A percentile compares a stretch with the other conserved stretches of the same genome.
These are phyloP conservation scores for Coniferiporia sulphurascens DNA, from an alignment of 1,284 basidiomycete species.

Conservation along the genomic window DNA sequence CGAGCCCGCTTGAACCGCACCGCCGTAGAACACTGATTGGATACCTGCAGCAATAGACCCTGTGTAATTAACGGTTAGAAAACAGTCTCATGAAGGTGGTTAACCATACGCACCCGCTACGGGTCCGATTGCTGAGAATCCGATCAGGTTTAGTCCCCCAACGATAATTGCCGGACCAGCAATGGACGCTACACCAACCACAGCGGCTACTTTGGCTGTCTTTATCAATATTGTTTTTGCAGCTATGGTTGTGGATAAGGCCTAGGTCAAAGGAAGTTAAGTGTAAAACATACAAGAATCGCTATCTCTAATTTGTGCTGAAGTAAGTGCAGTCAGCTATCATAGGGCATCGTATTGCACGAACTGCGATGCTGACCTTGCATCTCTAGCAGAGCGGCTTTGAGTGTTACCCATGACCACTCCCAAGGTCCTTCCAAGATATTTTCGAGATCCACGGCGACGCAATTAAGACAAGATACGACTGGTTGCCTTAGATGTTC, in stretches of 20 bases:
- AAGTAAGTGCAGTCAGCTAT: background rate
- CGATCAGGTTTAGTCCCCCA: background rate
- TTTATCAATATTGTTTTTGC: background rate
- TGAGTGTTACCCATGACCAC: background rate
- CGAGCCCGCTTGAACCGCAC: background rate
- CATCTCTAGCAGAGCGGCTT: background rate
- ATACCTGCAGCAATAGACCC: constrained; percentile 3
- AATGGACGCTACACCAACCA: background rate
- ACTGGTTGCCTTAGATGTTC: background rate
- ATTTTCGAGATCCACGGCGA: background rate
- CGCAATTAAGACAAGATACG: background rate
- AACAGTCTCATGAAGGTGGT: background rate
- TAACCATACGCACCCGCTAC: background rate
- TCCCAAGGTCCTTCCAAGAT: background rate
- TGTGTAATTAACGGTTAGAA: background rate
- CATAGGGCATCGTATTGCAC: background rate
- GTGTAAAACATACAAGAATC: background rate
- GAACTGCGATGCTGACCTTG: background rate
- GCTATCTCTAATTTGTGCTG: background rate
- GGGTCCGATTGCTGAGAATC: constrained; percentile 2
- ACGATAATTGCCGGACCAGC: background rate
- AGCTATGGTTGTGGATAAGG: background rate
- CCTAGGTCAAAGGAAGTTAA: background rate
- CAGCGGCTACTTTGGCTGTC: background rate
- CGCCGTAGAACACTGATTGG: constrained; percentile 2